Percentiles rank a stretch among this genome's conserved stretches.
phyloP scores from a whole-genome alignment of 2,329 filamentous ascomycete genomes.

The Colletotrichum nymphaeae region DNA sequence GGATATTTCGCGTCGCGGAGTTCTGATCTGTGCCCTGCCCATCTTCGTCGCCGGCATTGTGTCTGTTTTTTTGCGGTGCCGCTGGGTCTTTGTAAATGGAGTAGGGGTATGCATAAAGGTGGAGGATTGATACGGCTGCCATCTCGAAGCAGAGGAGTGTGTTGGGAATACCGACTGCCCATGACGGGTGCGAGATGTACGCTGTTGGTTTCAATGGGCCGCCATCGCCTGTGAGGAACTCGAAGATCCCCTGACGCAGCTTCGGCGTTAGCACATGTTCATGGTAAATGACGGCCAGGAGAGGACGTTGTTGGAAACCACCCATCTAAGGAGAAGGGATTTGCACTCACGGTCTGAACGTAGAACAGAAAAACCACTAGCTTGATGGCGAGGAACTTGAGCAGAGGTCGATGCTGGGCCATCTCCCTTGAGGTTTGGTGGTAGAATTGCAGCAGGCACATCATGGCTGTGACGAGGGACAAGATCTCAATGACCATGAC shows the following conservation, averaged over 20 bases:
- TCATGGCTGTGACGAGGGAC: conserved; percentile 10
- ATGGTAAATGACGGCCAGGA: not conserved
- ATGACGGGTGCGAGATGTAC: not conserved
- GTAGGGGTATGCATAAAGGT: conserved; percentile 9
- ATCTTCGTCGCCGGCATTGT: not conserved
- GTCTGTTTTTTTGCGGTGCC: not conserved
- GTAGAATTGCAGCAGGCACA: conserved; percentile 11
- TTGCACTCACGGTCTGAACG: not conserved
- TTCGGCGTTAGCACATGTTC: not conserved
- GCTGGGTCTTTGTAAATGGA: not conserved
- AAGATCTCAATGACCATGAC: conserved; percentile 14
- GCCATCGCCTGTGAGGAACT: not conserved
- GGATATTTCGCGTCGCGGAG: not conserved
- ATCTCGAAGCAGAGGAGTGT: conserved; percentile 11
- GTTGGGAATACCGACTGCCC: conserved; percentile 14
- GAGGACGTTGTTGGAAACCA: not conserved
- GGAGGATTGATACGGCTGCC: conserved; percentile 7
- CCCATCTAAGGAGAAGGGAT: fast-evolving
- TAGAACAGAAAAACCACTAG: conserved; percentile 1
- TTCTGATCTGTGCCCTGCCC: not conserved
- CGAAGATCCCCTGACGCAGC: conserved; percentile 1
- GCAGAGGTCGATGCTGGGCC: not conserved
- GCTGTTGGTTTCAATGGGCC: conserved; percentile 1
- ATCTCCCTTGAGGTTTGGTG: conserved; percentile 5
- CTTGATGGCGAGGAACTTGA: conserved; percentile 19